These are phyloP conservation scores for Penium margaritaceum DNA, from an alignment of 139 green algal species.

Conservation along the genomic window DNA sequence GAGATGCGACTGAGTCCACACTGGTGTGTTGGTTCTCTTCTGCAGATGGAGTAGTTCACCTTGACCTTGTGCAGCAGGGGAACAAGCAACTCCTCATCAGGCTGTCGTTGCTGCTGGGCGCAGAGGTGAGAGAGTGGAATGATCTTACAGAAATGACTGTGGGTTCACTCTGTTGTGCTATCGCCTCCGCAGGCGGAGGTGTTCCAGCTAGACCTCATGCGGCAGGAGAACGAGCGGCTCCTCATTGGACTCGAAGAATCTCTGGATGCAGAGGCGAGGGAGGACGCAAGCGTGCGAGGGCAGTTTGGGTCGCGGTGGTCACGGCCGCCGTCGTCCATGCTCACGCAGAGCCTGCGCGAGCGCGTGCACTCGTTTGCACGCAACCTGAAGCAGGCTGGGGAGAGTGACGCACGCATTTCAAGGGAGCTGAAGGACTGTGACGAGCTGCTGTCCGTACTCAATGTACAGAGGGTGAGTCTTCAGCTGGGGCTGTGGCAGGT, in stretches of 20 bases:
- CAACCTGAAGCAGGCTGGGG: conserved; percentile 43
- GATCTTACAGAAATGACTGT: no score
- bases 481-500: no score
- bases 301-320: conserved; percentile 46
- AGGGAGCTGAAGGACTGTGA: conserved; percentile 28
- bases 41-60: no score
- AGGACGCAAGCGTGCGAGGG: conserved; percentile 53
- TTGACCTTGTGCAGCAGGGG: no score
- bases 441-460: conserved; percentile 31
- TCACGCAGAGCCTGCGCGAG: conserved; percentile 44
- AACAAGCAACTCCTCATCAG: no score
- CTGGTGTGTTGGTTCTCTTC: no score
- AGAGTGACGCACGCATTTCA: conserved; percentile 41
- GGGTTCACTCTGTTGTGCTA: no score
- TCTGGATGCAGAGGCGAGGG: conserved; percentile 55
- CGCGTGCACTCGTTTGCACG: conserved; percentile 17
- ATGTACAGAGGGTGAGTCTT: conserved; percentile 25
- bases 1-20: no score
- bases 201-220: conserved; percentile 59
- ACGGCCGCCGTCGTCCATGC: conserved; percentile 11
- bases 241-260: conserved; percentile 57
- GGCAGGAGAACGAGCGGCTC: conserved; percentile 50
- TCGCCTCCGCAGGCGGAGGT: conserved; percentile 55
- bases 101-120: no score
- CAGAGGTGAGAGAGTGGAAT: no score